These are phyloP conservation scores for Microcyclosporella mali DNA, from an alignment of 2,329 filamentous ascomycete genomes.

Conservation along the genomic window DNA sequence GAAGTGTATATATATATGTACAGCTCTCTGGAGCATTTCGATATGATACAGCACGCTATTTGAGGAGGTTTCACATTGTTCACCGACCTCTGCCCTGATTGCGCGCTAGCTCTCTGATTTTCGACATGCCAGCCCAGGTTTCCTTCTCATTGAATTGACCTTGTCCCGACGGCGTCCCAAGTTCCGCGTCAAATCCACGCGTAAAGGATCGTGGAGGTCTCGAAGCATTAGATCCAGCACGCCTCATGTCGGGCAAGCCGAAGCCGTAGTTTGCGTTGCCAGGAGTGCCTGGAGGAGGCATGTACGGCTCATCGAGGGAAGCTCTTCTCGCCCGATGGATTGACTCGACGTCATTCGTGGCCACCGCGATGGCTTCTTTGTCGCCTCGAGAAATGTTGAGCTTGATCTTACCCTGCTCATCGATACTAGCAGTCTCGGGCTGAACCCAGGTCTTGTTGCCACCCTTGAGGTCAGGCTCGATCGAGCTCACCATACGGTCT, in stretches of 20 bases:
- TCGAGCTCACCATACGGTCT: slow-evolving; percentile 33
- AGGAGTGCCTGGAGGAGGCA: slow-evolving; percentile 6
- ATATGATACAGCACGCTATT: no score
- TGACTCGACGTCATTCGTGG: slow-evolving; percentile 22
- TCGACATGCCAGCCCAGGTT: slow-evolving; percentile 4
- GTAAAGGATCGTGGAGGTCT: slow-evolving; percentile 9
- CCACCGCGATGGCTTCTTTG: slow-evolving; percentile 30
- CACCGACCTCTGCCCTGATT: no score
- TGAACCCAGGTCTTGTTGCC: slow-evolving; percentile 50
- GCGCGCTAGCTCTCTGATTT: slow-evolving; percentile 10
- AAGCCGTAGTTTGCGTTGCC: slow-evolving; percentile 24
- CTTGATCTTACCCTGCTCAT: slow-evolving; percentile 40
- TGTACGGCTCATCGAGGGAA: slow-evolving; percentile 8
- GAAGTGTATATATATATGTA: no score
- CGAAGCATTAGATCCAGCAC: not conserved
- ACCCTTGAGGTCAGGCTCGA: slow-evolving; percentile 42
- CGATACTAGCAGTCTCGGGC: slow-evolving; percentile 41
- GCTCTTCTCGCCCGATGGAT: slow-evolving; percentile 19
- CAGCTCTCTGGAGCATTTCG: no score
- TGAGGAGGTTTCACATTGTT: no score
- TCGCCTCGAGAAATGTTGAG: slow-evolving; percentile 31
- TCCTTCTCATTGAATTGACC: slow-evolving; percentile 1
- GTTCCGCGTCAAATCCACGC: slow-evolving; percentile 23
- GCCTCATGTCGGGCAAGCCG: slow-evolving; percentile 21
- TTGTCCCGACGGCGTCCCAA: slow-evolving; percentile 6